phyloP scores from a whole-genome alignment of 2,329 filamentous ascomycete species.

The Fusarium sp. region DNA sequence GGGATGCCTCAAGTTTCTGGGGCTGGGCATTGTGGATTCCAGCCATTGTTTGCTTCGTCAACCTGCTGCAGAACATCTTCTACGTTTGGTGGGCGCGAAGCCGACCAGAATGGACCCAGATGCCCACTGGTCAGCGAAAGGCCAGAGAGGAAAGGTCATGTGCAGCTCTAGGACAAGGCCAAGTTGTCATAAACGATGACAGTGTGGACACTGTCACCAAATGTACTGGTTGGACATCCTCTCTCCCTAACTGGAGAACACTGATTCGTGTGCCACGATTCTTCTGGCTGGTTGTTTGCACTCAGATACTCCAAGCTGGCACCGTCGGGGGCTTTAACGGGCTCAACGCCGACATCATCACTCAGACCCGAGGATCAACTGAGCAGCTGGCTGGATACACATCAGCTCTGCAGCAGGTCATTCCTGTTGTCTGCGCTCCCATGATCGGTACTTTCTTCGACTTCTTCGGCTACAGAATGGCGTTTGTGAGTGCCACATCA shows the following conservation, averaged over 20 bases:
- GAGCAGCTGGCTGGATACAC: slow-evolving; percentile 45
- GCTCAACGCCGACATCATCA: slow-evolving; percentile 40
- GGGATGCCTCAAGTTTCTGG: slow-evolving; percentile 42
- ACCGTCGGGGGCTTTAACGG: slow-evolving; percentile 23
- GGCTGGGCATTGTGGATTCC: slow-evolving; percentile 46
- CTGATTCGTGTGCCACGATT: background rate
- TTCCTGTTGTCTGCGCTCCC: slow-evolving; percentile 41
- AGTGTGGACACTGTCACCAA: background rate
- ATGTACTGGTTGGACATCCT: background rate
- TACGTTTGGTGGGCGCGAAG: slow-evolving; percentile 40
- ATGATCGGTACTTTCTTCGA: slow-evolving; percentile 38
- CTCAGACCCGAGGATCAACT: slow-evolving; percentile 38
- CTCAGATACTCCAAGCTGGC: background rate
- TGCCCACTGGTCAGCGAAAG: slow-evolving; percentile 33
- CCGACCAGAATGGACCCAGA: slow-evolving; percentile 39
- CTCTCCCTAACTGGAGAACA: background rate
- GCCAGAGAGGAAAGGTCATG: background rate
- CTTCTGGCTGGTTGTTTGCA: background rate
- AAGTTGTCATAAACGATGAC: no score
- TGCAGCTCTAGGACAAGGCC: no score
- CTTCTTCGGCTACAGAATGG: slow-evolving; percentile 39
- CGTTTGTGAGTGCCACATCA: slow-evolving; percentile 42
- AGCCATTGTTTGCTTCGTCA: slow-evolving; percentile 35
- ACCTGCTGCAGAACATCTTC: slow-evolving; percentile 36
- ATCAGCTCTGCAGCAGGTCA: slow-evolving; percentile 43